Percentiles rank a stretch among this genome's conserved stretches.
Evolutionary conservation across 768 basidiomycete genomes (phyloP).

Genomic region (Lactifluus subvellereus): DNA sequence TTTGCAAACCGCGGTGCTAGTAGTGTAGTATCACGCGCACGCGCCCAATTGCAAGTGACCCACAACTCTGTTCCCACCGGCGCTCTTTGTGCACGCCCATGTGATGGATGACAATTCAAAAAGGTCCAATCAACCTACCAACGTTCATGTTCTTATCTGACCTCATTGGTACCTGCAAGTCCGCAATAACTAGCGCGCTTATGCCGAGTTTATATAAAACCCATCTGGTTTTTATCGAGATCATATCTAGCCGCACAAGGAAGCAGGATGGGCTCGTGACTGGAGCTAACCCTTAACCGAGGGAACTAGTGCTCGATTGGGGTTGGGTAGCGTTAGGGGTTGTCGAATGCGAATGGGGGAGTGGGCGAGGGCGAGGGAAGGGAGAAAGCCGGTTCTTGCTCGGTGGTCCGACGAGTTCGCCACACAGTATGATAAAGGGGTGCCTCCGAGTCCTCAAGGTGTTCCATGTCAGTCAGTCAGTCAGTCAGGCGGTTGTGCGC

Average conservation of each 20-base stretch:
- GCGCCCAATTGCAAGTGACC: constrained; percentile 4
- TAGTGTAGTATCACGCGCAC: constrained; percentile 5
- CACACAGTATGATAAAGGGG: constrained; percentile 7
- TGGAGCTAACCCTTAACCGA: constrained; percentile 21
- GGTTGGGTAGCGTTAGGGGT: neutral
- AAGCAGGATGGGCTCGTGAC: constrained; percentile 17
- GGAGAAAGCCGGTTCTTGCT: constrained; percentile 3
- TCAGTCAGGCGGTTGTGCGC: constrained; percentile 13
- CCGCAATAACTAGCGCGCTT: neutral
- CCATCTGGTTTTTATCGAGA: constrained; percentile 8
- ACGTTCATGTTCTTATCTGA: constrained; percentile 17
- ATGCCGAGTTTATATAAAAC: neutral
- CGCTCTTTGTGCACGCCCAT: constrained; percentile 12
- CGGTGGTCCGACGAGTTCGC: constrained; percentile 17
- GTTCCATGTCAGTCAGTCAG: constrained; percentile 7
- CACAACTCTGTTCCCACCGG: constrained; percentile 9
- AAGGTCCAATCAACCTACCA: neutral
- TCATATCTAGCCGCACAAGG: constrained; percentile 19
- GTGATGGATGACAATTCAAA: constrained; percentile 5
- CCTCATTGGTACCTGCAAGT: constrained; percentile 21
- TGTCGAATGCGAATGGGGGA: neutral
- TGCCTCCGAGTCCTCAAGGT: neutral
- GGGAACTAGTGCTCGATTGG: constrained; percentile 14
- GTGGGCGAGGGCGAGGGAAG: neutral
- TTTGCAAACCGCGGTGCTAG: neutral